Evolutionary conservation across 176 grass and related monocot genomes (phyloP).

Genomic region (Hyparrhenia diplandra): DNA sequence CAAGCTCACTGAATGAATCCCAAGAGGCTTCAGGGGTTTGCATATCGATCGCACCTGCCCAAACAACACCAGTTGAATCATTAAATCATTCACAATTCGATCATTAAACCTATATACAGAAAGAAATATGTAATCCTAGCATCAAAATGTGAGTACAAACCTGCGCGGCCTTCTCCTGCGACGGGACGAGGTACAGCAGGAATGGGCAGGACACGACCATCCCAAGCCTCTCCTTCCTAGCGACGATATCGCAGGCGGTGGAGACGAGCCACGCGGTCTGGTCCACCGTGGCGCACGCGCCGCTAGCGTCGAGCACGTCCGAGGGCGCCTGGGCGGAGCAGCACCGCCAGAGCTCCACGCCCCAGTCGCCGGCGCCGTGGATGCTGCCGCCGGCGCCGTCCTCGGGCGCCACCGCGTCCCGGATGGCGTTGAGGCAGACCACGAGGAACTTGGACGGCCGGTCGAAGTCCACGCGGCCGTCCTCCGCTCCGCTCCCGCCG

Average conservation of each 20-base stretch:
- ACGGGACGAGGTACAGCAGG: conserved; percentile 70
- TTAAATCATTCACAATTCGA: neutral
- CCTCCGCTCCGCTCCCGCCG: neutral
- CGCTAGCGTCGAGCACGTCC: conserved; percentile 64
- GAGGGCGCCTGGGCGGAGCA: conserved; percentile 40
- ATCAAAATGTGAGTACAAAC: conserved; percentile 1
- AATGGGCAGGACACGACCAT: conserved; percentile 57
- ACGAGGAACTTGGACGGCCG: conserved; percentile 85
- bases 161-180: conserved; percentile 66
- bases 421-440: conserved; percentile 82
- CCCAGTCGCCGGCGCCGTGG: conserved; percentile 61
- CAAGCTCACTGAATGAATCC: conserved; percentile 89
- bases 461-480: conserved; percentile 31
- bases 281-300: conserved; percentile 40
- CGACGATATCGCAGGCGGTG: conserved; percentile 62
- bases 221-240: conserved; percentile 82
- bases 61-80: neutral
- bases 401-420: conserved; percentile 30
- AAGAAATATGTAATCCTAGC: neutral
- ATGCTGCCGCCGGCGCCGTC: conserved; percentile 14
- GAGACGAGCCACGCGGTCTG: conserved; percentile 85
- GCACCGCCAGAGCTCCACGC: conserved; percentile 77
- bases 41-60: conserved; percentile 61
- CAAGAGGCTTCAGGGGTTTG: conserved; percentile 68
- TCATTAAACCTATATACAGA: neutral